Conservation (phyloP, 2,329 filamentous ascomycete species). For the Colletotrichum brevisporum region DNA sequence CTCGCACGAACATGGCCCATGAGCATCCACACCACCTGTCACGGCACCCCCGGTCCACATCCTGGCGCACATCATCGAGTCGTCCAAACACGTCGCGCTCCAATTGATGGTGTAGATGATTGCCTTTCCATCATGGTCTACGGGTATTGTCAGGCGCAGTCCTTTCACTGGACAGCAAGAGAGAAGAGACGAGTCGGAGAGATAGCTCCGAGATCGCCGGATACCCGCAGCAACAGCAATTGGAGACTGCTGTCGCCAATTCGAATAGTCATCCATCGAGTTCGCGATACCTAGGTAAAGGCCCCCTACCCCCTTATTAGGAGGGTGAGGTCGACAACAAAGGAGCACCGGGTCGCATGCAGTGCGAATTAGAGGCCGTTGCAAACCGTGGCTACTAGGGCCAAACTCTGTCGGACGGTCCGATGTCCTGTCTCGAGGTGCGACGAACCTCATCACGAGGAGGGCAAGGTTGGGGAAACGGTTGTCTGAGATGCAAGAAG, state of each 20-base stretch:
- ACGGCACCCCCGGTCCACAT: slow-evolving; percentile 13
- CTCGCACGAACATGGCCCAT: slow-evolving; percentile 8
- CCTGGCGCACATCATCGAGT: slow-evolving; percentile 34
- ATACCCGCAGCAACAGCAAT: no score
- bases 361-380: background rate
- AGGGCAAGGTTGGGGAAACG: slow-evolving; percentile 25
- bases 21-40: slow-evolving; percentile 19
- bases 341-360: background rate
- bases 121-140: background rate
- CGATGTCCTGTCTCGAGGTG: slow-evolving; percentile 31
- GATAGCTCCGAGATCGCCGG: no score
- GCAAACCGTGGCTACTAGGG: background rate
- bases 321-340: background rate
- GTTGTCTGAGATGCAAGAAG: slow-evolving; percentile 34
- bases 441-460: slow-evolving; percentile 23
- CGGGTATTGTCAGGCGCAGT: no score
- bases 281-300: no score
- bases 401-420: slow-evolving; percentile 15
- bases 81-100: background rate
- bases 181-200: no score
- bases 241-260: no score
- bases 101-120: background rate
- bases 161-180: no score
- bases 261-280: no score
- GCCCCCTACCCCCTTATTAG: no score